Evolutionary conservation across 768 basidiomycete species (phyloP).

Genomic region (Tricholomella constricta): DNA sequence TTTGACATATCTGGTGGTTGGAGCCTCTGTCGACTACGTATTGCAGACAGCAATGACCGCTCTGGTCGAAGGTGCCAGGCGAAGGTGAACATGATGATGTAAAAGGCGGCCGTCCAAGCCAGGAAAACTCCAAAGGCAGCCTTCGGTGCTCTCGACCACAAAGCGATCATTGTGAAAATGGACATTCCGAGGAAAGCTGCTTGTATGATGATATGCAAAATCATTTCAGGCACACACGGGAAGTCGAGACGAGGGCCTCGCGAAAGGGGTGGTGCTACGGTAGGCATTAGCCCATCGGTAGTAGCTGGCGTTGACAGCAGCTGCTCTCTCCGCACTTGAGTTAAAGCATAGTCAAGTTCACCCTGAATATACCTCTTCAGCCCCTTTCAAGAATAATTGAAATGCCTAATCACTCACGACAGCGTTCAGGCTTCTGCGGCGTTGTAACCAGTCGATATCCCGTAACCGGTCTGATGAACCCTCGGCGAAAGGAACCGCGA

Average conservation of each 20-base stretch:
- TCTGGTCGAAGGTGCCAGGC: constrained; percentile 63
- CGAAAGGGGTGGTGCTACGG: not conserved
- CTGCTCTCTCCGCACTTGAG: constrained; percentile 53
- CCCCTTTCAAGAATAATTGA: constrained; percentile 3
- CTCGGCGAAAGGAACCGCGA: constrained; percentile 19
- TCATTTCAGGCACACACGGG: constrained; percentile 38
- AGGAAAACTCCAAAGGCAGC: constrained; percentile 67
- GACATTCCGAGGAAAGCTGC: constrained; percentile 58
- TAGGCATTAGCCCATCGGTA: constrained; percentile 37
- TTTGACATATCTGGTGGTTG: constrained; percentile 24
- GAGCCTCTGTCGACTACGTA: constrained; percentile 43
- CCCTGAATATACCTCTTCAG: constrained; percentile 44
- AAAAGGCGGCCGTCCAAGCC: constrained; percentile 60
- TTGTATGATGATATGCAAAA: constrained; percentile 57
- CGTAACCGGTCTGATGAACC: constrained; percentile 40
- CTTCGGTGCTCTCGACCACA: constrained; percentile 58
- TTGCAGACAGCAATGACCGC: constrained; percentile 55
- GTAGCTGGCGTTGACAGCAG: constrained; percentile 53
- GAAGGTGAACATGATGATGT: constrained; percentile 49
- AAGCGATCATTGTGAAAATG: constrained; percentile 54
- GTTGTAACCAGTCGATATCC: constrained; percentile 79
- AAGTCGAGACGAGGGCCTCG: constrained; percentile 20
- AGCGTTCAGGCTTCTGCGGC: constrained; percentile 68
- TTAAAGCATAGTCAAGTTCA: constrained; percentile 72
- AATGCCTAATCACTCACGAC: constrained; percentile 50